phyloP scores from a whole-genome alignment of 352 stramenopile species.

The Phytophthora colocasiae region DNA sequence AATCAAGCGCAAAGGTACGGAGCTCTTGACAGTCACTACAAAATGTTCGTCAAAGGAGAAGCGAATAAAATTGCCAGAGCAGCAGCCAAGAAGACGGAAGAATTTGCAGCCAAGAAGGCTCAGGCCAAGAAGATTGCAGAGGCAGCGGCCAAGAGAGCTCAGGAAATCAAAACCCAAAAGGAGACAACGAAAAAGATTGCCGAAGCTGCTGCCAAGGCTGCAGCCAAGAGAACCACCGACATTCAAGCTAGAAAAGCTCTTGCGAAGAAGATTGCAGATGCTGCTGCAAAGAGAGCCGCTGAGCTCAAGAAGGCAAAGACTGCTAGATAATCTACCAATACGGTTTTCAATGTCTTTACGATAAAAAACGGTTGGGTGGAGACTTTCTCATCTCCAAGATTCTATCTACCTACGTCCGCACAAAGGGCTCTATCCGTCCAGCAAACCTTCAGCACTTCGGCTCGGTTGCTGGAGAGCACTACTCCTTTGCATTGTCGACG shows the following conservation, averaged over 20 bases:
- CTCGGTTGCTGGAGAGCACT: no score
- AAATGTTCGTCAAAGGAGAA: constrained; percentile 6
- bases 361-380: no score
- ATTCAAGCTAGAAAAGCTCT: background rate
- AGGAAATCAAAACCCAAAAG: background rate
- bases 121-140: background rate
- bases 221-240: background rate
- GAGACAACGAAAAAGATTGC: background rate
- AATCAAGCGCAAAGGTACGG: constrained; percentile 1
- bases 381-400: no score
- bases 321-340: background rate
- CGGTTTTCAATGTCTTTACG: no score
- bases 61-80: background rate
- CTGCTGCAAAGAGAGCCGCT: background rate
- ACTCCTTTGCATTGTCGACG: no score
- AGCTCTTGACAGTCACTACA: constrained; percentile 1
- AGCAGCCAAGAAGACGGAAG: background rate
- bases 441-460: no score
- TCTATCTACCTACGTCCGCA: no score
- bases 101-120: background rate
- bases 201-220: background rate
- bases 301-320: background rate
- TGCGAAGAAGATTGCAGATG: background rate
- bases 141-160: background rate
- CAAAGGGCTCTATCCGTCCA: no score